A percentile compares a stretch with the other conserved stretches of the same genome.
phyloP scores from a whole-genome alignment of 2,329 filamentous ascomycete species.

The Penicillium sp. region DNA sequence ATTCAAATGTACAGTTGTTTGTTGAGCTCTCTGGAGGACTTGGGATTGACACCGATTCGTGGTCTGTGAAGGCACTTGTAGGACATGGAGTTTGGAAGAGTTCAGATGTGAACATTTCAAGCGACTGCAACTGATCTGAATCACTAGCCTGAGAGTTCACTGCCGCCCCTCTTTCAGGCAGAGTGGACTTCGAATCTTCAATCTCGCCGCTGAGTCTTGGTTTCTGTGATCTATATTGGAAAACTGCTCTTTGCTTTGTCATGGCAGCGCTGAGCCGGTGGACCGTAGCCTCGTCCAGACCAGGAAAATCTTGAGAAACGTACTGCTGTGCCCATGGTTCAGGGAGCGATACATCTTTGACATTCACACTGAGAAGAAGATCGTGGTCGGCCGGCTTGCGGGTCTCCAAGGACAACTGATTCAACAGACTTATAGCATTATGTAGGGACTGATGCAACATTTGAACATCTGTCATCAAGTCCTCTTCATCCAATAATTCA shows the following conservation, averaged over 20 bases:
- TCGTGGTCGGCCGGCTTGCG: conserved; percentile 41
- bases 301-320: conserved; percentile 34
- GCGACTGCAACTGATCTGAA: conserved; percentile 1
- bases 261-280: conserved; percentile 35
- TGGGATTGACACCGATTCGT: conserved; percentile 12
- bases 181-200: conserved; percentile 1
- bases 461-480: conserved; percentile 10
- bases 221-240: conserved; percentile 42
- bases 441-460: conserved; percentile 15
- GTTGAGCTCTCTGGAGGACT: conserved; percentile 23
- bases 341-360: conserved; percentile 1
- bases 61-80: no score
- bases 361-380: conserved; percentile 12
- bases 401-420: conserved; percentile 41
- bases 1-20: conserved; percentile 35
- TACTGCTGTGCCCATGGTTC: conserved; percentile 12
- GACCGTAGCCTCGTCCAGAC: conserved; percentile 14
- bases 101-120: background rate
- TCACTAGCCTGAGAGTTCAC: background rate
- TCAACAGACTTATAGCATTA: conserved; percentile 34
- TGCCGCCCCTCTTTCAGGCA: background rate
- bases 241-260: conserved; percentile 36
- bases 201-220: conserved; percentile 33
- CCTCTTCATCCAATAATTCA: background rate
- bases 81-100: background rate